Percentiles rank a stretch among this genome's conserved stretches.
phyloP scores from a whole-genome alignment of 805 yeast species.

The Ogataea naganishii region DNA sequence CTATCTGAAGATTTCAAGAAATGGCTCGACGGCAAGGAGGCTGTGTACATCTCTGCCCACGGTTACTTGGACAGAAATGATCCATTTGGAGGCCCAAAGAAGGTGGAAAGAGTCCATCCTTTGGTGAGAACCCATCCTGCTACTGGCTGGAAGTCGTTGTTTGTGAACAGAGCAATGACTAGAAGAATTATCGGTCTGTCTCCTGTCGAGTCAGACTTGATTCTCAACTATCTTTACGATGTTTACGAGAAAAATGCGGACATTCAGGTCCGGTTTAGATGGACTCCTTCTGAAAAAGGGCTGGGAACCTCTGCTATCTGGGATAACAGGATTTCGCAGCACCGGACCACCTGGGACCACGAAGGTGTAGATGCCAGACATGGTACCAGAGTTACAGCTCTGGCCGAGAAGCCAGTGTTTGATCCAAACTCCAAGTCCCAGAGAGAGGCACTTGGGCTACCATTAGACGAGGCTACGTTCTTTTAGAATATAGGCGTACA shows the following conservation, averaged over 20 bases:
- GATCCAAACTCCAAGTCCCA: constrained; percentile 42
- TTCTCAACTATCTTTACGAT: constrained; percentile 36
- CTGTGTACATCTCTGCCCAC: constrained; percentile 33
- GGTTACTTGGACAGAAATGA: constrained; percentile 28
- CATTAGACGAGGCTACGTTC: constrained; percentile 8
- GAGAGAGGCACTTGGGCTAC: constrained; percentile 40
- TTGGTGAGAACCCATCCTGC: constrained; percentile 57
- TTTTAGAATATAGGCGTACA: no score
- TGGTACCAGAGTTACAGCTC: constrained; percentile 44
- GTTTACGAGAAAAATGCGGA: constrained; percentile 44
- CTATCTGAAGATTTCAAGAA: constrained; percentile 40
- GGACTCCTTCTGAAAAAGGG: constrained; percentile 33
- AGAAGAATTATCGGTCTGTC: constrained; percentile 43
- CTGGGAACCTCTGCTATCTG: constrained; percentile 38
- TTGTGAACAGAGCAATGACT: constrained; percentile 43
- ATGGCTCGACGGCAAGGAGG: constrained; percentile 45
- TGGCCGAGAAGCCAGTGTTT: constrained; percentile 46
- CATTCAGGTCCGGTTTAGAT: constrained; percentile 45
- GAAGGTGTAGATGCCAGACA: constrained; percentile 35
- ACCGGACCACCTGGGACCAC: constrained; percentile 37
- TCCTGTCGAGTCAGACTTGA: constrained; percentile 38
- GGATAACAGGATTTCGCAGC: constrained; percentile 41
- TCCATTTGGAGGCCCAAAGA: constrained; percentile 38
- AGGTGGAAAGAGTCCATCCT: constrained; percentile 50
- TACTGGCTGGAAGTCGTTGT: constrained; percentile 54